Evolutionary conservation across 345 rosid genomes (phyloP), one percentile per base, ranked within the genome.

Genomic region (Firmiana major): DNA sequence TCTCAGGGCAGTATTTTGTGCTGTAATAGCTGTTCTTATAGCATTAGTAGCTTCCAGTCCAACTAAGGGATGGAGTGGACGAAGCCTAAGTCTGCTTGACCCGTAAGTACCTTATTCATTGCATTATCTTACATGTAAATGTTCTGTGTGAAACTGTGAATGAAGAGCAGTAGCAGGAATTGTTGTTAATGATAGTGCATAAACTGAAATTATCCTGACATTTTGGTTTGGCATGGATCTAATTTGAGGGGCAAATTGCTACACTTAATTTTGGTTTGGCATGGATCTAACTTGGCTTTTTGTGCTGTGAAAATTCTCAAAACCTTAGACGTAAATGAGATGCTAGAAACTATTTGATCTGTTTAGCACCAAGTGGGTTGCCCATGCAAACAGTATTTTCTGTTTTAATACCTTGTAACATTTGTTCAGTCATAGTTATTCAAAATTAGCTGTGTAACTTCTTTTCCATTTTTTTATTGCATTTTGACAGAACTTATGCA

Each of bases 31-130:
- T 74, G 79, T 97, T 84, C 97, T 97, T 55, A 76, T 92, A 79
- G 98, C 99, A 69, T 17, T 97, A 89, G 97, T 97, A 60, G 99
- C 99, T 86, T 91, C 99, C 80, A 97, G 99, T 81, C 99, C 99
- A 76, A 97, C 99, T 43, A 88, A 75, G 88, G 99, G 99, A 81
- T 97, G 99, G 99, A 97, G 99, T 87, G 99, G 99, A 67, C 83
- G 98, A 80, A 97, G 99, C 88, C 85, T 97, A 87, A 97, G 98
- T 90, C 84, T 97, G 64, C 99, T 97, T 85, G 98, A 97, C 82
- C 98, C 98, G 99, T 97, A 82, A 88, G 97, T 83, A 69, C 63
- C 66, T 83, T 48, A 16, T 54, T 10, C 46, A 51, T 51, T 31
- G 2, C 5, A 2, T 19, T 51, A 22, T 55, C 38, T 40, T 71